A percentile compares a stretch with the other conserved stretches of the same genome.
Evolutionary conservation across 2,329 filamentous ascomycete genomes (phyloP).

Genomic region (Monascus ruber): DNA sequence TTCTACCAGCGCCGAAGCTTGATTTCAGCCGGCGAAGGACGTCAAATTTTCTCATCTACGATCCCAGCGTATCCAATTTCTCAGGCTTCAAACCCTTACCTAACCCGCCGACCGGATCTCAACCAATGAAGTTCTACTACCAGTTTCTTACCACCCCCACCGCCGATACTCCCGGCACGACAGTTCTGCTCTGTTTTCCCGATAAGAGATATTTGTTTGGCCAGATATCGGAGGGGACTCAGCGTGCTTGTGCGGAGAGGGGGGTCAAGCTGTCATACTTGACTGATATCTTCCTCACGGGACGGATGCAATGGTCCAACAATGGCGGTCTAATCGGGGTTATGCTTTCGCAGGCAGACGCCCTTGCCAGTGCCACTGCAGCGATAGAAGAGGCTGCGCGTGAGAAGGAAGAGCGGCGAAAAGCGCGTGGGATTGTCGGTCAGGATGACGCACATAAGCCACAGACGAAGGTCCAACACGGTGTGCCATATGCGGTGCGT

Average conservation of each 20-base stretch:
- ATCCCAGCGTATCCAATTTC: constrained; percentile 6
- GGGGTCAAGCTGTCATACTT: constrained; percentile 54
- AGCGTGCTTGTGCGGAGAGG: constrained; percentile 62
- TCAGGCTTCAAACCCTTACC: constrained; percentile 6
- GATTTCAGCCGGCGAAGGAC: not conserved
- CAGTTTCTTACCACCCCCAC: constrained; percentile 74
- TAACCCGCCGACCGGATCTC: constrained; percentile 1
- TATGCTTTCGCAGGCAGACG: constrained; percentile 72
- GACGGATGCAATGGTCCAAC: constrained; percentile 61
- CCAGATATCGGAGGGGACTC: constrained; percentile 69
- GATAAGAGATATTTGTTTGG: constrained; percentile 78
- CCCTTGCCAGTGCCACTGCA: constrained; percentile 37
- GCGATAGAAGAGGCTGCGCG: constrained; percentile 32
- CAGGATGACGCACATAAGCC: constrained; percentile 9
- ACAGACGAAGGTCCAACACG: constrained; percentile 7
- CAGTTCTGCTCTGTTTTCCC: constrained; percentile 67
- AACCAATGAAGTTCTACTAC: constrained; percentile 59
- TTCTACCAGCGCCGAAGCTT: constrained; percentile 8
- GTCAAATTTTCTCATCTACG: constrained; percentile 11
- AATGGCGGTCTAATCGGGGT: constrained; percentile 75
- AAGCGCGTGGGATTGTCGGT: not conserved
- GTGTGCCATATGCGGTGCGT: constrained; percentile 18
- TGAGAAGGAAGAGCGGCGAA: constrained; percentile 24
- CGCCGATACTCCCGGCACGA: constrained; percentile 73
- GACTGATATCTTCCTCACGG: constrained; percentile 72